Conservation (phyloP, 148 eudicot species). For the Euryodendron excelsum region DNA sequence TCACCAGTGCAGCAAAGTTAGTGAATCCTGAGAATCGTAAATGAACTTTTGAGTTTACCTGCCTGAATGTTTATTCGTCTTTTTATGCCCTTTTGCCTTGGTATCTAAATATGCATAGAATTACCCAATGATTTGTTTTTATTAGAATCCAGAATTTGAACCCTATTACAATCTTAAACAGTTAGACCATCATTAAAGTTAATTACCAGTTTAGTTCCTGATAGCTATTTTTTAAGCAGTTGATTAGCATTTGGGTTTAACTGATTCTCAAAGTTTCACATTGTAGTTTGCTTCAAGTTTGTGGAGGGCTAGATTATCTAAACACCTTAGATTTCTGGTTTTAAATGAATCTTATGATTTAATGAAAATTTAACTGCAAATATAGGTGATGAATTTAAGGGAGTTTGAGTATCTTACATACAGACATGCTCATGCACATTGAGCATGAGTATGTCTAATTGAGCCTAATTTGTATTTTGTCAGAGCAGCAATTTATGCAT, state of each 20-base stretch:
- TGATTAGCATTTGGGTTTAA: neutral
- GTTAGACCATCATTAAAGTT: neutral
- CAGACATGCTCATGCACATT: neutral
- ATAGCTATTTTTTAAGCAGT: neutral
- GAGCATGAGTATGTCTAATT: neutral
- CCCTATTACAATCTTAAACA: neutral
- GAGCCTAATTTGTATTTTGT: neutral
- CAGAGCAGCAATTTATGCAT: neutral
- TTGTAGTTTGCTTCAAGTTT: neutral
- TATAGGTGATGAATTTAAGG: neutral
- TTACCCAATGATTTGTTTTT: neutral
- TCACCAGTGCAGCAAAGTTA: conserved; percentile 80
- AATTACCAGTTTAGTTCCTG: neutral
- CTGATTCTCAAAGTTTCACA: neutral
- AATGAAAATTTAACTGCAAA: neutral
- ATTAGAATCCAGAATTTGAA: neutral
- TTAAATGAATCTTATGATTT: neutral
- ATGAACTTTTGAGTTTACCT: neutral
- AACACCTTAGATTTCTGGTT: neutral
- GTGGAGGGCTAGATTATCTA: neutral
- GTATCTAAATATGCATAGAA: neutral
- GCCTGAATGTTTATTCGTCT: neutral
- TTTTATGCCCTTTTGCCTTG: neutral
- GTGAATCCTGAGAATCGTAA: conserved; percentile 10
- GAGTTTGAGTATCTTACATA: neutral